These are phyloP conservation scores for Botrytis paeoniae DNA, from an alignment of 2,329 filamentous ascomycete genomes.

Conservation along the genomic window DNA sequence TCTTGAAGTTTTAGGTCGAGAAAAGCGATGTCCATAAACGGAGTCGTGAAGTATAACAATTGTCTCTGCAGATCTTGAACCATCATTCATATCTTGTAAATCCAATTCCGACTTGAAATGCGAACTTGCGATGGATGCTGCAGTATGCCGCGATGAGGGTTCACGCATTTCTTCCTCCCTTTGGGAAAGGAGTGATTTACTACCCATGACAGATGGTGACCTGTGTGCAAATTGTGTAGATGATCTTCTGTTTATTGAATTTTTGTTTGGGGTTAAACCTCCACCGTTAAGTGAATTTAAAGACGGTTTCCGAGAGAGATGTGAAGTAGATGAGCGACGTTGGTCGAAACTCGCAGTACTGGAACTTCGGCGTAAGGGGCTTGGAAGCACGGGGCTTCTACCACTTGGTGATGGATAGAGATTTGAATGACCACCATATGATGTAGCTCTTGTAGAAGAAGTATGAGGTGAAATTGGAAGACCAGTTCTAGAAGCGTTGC, in stretches of 20 bases:
- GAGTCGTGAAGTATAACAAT: conserved; percentile 87
- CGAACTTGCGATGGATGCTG: conserved; percentile 43
- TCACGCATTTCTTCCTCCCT: conserved; percentile 36
- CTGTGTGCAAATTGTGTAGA: conserved; percentile 42
- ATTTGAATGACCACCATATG: conserved; percentile 20
- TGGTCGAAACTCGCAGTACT: conserved; percentile 44
- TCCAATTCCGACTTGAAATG: conserved; percentile 38
- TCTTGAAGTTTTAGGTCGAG: conserved; percentile 74
- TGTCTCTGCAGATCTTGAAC: conserved; percentile 51
- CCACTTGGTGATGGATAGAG: conserved; percentile 32
- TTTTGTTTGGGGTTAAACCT: conserved; percentile 39
- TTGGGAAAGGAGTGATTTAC: conserved; percentile 42
- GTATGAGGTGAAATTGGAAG: conserved; percentile 25
- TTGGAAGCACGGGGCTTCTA: conserved; percentile 28
- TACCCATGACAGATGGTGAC: conserved; percentile 36
- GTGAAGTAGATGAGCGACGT: conserved; percentile 43
- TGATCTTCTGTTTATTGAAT: conserved; percentile 41
- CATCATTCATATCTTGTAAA: conserved; percentile 30
- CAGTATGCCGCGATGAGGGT: conserved; percentile 44
- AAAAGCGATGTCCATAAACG: conserved; percentile 91
- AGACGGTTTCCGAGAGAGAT: conserved; percentile 43
- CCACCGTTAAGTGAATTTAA: conserved; percentile 44
- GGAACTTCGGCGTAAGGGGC: conserved; percentile 40
- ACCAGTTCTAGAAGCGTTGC: conserved; percentile 24
- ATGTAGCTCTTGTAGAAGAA: conserved; percentile 16